Evolutionary conservation across 2,329 filamentous ascomycete species (phyloP).

Genomic region (Cladosporium cucumerinum): DNA sequence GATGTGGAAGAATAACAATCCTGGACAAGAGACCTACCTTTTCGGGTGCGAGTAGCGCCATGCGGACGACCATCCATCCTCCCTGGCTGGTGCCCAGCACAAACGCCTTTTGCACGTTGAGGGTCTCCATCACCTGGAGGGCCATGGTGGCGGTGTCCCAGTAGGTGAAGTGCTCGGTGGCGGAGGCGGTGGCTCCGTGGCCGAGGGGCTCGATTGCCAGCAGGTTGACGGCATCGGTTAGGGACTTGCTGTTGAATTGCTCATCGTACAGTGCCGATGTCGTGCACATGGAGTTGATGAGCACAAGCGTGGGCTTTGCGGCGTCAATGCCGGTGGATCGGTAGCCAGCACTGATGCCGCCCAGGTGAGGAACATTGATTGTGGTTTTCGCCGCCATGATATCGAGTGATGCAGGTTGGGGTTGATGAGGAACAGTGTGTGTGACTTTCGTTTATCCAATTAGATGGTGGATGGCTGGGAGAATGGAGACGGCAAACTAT

Average conservation of each 20-base stretch:
- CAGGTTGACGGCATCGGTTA: constrained; percentile 41
- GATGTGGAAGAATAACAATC: neutral
- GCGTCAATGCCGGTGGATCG: constrained; percentile 37
- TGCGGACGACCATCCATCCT: constrained; percentile 49
- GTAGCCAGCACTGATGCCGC: constrained; percentile 47
- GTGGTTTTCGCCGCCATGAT: constrained; percentile 29
- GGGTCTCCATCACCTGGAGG: constrained; percentile 35
- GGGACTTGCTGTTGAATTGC: constrained; percentile 23
- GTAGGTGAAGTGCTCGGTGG: constrained; percentile 48
- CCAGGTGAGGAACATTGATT: constrained; percentile 46
- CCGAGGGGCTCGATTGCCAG: constrained; percentile 52
- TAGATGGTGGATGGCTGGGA: neutral
- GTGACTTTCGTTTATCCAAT: neutral
- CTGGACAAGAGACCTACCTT: constrained; percentile 34
- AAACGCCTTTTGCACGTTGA: constrained; percentile 44
- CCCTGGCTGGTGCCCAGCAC: constrained; percentile 51
- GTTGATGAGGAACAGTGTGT: neutral
- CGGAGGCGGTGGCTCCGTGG: constrained; percentile 47
- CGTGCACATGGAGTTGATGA: constrained; percentile 50
- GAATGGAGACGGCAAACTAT: neutral
- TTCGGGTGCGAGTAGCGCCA: constrained; percentile 47
- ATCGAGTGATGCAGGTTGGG: neutral
- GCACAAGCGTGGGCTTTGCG: constrained; percentile 47
- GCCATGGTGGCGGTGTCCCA: constrained; percentile 51
- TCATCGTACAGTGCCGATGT: constrained; percentile 39